Percentiles rank a stretch among this genome's conserved stretches.
Evolutionary conservation across 2,329 filamentous ascomycete genomes (phyloP).

Genomic region (Aureobasidium leucospermi): DNA sequence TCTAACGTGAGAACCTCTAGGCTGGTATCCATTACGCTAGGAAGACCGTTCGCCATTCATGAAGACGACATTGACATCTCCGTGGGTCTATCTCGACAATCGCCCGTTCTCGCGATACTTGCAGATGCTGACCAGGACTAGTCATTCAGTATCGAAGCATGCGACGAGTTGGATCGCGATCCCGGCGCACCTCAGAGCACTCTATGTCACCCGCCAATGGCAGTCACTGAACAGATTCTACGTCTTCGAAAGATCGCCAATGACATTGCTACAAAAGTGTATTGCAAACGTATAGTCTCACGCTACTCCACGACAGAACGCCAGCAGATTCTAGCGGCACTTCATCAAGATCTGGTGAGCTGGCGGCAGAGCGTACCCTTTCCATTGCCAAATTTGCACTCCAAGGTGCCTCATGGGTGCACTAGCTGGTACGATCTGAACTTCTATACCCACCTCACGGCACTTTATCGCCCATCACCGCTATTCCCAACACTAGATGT

Average conservation of each 20-base stretch:
- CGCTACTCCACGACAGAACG: slow-evolving; percentile 6
- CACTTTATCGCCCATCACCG: slow-evolving; percentile 41
- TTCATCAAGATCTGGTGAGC: slow-evolving; percentile 37
- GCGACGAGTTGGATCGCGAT: slow-evolving; percentile 23
- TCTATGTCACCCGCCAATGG: slow-evolving; percentile 18
- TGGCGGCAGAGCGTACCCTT: slow-evolving; percentile 33
- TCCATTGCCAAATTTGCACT: slow-evolving; percentile 17
- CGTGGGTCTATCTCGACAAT: not conserved
- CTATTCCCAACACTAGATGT: slow-evolving; percentile 33
- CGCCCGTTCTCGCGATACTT: not conserved
- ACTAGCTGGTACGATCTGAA: slow-evolving; percentile 43
- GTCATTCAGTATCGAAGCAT: slow-evolving; percentile 33
- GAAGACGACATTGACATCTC: slow-evolving; percentile 40
- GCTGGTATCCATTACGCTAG: slow-evolving; percentile 39
- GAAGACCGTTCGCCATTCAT: slow-evolving; percentile 40
- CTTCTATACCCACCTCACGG: slow-evolving; percentile 40
- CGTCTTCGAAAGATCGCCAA: slow-evolving; percentile 35
- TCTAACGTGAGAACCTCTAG: not conserved
- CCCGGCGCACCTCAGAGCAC: slow-evolving; percentile 16
- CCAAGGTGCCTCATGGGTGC: slow-evolving; percentile 35
- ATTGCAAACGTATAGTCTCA: slow-evolving; percentile 25
- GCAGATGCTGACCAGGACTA: slow-evolving; percentile 13
- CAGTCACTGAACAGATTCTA: slow-evolving; percentile 37
- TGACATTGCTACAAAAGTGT: slow-evolving; percentile 34
- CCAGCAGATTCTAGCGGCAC: slow-evolving; percentile 23